phyloP scores from a whole-genome alignment of 2,329 filamentous ascomycete genomes.

The Arthrobotrys iridis region DNA sequence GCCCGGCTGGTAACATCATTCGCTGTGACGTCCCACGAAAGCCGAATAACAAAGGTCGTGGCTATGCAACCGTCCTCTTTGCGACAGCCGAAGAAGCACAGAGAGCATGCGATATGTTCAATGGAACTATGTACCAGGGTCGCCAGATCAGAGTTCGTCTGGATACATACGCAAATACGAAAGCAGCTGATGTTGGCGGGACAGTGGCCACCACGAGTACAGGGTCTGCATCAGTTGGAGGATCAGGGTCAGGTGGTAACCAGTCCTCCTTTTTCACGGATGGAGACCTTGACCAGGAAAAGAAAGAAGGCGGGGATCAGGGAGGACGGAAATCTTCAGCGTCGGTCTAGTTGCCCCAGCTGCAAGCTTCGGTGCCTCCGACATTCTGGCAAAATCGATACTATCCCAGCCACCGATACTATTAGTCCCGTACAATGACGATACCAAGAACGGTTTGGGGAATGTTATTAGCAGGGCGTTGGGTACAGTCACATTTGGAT shows the following conservation, averaged over 20 bases:
- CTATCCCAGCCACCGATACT: background rate
- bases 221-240: conserved; percentile 34
- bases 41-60: conserved; percentile 56
- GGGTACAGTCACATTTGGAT: background rate
- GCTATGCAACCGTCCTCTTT: conserved; percentile 57
- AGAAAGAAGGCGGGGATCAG: conserved; percentile 21
- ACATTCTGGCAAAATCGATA: conserved; percentile 12
- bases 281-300: conserved; percentile 40
- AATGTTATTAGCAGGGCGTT: background rate
- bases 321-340: conserved; percentile 46
- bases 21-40: conserved; percentile 57
- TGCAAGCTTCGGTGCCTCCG: conserved; percentile 23
- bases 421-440: conserved; percentile 6
- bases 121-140: conserved; percentile 55
- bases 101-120: conserved; percentile 55
- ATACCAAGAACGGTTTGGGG: background rate
- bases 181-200: conserved; percentile 17
- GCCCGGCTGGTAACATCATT: conserved; percentile 53
- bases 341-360: conserved; percentile 33
- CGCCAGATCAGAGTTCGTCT: conserved; percentile 55
- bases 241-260: conserved; percentile 48
- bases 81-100: conserved; percentile 55
- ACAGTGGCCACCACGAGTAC: conserved; percentile 27
- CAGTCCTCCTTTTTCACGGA: conserved; percentile 47
- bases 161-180: conserved; percentile 53